phyloP scores from a whole-genome alignment of 2,329 filamentous ascomycete species.

The Trichophyton mentagrophytes region DNA sequence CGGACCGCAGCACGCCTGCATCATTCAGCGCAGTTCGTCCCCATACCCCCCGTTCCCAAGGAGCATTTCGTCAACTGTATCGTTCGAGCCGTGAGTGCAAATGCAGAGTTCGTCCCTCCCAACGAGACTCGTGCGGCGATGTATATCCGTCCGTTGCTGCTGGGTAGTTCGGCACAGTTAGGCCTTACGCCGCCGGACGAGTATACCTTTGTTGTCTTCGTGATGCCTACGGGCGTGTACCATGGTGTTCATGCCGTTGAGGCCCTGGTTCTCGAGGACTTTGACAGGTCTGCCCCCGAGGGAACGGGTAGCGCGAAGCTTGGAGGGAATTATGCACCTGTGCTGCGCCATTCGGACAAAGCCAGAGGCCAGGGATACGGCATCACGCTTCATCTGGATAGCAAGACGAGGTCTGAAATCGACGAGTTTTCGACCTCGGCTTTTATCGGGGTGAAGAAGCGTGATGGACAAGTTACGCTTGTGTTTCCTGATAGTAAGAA shows the following conservation, averaged over 20 bases:
- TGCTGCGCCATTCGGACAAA: conserved; percentile 73
- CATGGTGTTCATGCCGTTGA: conserved; percentile 82
- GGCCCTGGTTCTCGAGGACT: conserved; percentile 78
- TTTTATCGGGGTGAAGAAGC: conserved; percentile 65
- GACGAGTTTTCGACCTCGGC: conserved; percentile 95
- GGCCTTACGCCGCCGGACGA: conserved; percentile 78
- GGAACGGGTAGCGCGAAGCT: conserved; percentile 88
- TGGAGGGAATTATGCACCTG: conserved; percentile 90
- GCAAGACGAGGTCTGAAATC: conserved; percentile 66
- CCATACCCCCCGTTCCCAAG: conserved; percentile 66
- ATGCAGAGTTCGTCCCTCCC: conserved; percentile 83
- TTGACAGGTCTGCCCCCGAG: conserved; percentile 83
- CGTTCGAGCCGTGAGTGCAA: conserved; percentile 69
- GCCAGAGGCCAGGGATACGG: conserved; percentile 68
- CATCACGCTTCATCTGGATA: conserved; percentile 92
- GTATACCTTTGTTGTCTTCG: conserved; percentile 83
- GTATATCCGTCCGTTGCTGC: conserved; percentile 82
- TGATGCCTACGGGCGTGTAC: conserved; percentile 85
- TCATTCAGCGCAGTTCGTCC: conserved; percentile 70
- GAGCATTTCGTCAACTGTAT: conserved; percentile 64
- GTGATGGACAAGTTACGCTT: conserved; percentile 50
- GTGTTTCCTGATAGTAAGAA: conserved; percentile 78
- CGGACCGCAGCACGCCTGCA: conserved; percentile 76
- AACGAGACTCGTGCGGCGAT: conserved; percentile 79
- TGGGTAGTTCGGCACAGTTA: conserved; percentile 76